These are phyloP conservation scores for Leersia perrieri DNA, from an alignment of 176 grass and related monocot species.

Conservation along the genomic window DNA sequence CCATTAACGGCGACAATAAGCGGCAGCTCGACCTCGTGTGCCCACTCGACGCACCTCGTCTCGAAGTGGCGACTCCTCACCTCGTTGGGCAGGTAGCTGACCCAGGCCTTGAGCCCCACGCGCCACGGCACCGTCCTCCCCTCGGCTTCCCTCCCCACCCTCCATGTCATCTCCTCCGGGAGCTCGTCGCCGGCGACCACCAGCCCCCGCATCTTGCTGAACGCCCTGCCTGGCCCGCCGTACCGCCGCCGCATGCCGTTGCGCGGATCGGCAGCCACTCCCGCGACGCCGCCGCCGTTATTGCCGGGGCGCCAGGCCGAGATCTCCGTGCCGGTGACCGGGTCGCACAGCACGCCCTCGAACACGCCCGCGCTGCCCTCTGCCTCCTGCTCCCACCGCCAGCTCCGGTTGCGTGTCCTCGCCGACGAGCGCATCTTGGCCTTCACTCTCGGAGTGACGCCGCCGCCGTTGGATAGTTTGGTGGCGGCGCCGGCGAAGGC, in stretches of 20 bases:
- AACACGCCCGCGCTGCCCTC: constrained; percentile 73
- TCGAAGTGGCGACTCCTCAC: constrained; percentile 70
- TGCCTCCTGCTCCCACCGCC: constrained; percentile 92
- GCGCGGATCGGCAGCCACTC: constrained; percentile 37
- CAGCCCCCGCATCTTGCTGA: constrained; percentile 73
- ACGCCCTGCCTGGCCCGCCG: constrained; percentile 53
- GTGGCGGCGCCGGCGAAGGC: constrained; percentile 30
- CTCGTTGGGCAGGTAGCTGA: constrained; percentile 73
- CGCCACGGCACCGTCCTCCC: constrained; percentile 68
- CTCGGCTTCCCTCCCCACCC: constrained; percentile 70
- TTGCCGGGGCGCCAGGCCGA: constrained; percentile 45
- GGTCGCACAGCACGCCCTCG: constrained; percentile 76
- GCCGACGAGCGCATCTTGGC: constrained; percentile 54
- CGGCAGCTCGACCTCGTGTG: constrained; percentile 75
- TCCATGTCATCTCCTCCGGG: constrained; percentile 74
- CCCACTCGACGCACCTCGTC: constrained; percentile 75
- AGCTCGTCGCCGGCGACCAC: constrained; percentile 74
- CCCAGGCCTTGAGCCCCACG: constrained; percentile 64
- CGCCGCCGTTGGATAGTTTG: constrained; percentile 26
- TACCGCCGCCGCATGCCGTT: constrained; percentile 60
- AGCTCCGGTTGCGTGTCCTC: constrained; percentile 53
- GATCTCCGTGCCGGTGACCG: constrained; percentile 60
- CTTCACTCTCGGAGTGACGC: constrained; percentile 22
- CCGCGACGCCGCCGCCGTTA: background rate
- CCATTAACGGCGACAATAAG: constrained; percentile 29